Evolutionary conservation across 2,329 filamentous ascomycete species (phyloP), one percentile per base, ranked within the genome.

Genomic region (Sporothrix euskadiensis): DNA sequence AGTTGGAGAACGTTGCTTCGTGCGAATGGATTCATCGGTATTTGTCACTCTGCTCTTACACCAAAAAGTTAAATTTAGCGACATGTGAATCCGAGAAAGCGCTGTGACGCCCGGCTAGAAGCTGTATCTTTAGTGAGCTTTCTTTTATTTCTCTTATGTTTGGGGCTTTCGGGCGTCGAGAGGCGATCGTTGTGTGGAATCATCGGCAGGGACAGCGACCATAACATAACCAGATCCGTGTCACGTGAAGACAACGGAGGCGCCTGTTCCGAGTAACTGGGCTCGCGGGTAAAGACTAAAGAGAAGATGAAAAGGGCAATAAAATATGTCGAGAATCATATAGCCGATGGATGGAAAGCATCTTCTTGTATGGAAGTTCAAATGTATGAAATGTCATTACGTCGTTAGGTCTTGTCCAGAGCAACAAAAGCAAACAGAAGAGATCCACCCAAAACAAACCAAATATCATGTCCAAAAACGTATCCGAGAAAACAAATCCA

Each of bases 231-330:
- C 10, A 35, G 35, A 35, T 35, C 35, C 35, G 35, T 35, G 35
- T 65, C 59, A 65, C 59, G 59, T 65, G 59, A 59, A 57, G 54
- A 8, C 22, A 19, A 44, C 59, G 59, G 59, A 65, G 59, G 35
- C 35, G 19, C 19, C n/a, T 1, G 39, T 65, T 44, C 35, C 59
- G 59, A 59, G 16, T 14, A 44, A 4, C 41, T 44, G 54, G 54
- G 12, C 26, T 26, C 26, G 26, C 26, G 26, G 26, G 26, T 26
- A 26, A 26, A 26, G 26, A 26, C 26, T 57, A 57, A 57, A 57
- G 54, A 57, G 54, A 57, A 57, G 9, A 30, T 6, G 12, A 30
- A 30, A 9, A 57, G 1, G 4, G 26, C 5, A 22, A 7, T 8
- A 54, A 61, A 30, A 6, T 22, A 41, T 22, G 6, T 7, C 2